Percentiles rank a stretch among this genome's conserved stretches.
Conservation (phyloP, 1,284 basidiomycete species). For the Leccinum subspadiceum region DNA sequence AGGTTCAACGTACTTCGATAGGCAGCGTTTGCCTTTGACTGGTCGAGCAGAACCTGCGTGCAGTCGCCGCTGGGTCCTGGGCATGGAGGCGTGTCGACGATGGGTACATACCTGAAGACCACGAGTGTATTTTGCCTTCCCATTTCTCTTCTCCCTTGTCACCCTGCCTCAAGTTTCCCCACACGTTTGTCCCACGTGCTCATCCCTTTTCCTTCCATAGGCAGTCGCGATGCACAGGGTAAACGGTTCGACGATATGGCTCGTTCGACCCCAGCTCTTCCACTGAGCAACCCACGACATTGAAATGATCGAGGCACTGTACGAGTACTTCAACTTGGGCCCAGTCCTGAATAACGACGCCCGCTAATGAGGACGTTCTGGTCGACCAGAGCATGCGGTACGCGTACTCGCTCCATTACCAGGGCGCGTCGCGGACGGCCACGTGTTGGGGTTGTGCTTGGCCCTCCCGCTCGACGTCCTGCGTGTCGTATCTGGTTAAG, state of each 20-base stretch:
- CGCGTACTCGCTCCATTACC: constrained; percentile 27
- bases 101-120: too few species aligned
- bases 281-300: constrained; percentile 44
- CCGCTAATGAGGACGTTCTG: constrained; percentile 15
- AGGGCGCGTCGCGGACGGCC: constrained; percentile 23
- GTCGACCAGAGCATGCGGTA: constrained; percentile 31
- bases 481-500: too few species aligned
- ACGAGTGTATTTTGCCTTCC: too few species aligned
- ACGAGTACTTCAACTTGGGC: constrained; percentile 31
- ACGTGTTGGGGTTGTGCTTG: constrained; percentile 8
- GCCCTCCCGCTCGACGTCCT: too few species aligned
- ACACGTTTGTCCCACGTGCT: background rate
- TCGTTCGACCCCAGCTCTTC: constrained; percentile 37
- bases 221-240: constrained; percentile 38
- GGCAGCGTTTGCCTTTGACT: too few species aligned
- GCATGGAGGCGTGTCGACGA: too few species aligned
- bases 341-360: constrained; percentile 33
- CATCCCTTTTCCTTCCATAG: constrained; percentile 4
- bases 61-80: too few species aligned
- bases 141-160: too few species aligned
- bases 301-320: constrained; percentile 38
- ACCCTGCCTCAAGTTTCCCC: too few species aligned
- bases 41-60: too few species aligned
- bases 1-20: too few species aligned
- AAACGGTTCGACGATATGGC: constrained; percentile 34